A percentile compares a stretch with the other conserved stretches of the same genome.
phyloP scores from a whole-genome alignment of 768 basidiomycete species.

The Tulasnella sp. region DNA sequence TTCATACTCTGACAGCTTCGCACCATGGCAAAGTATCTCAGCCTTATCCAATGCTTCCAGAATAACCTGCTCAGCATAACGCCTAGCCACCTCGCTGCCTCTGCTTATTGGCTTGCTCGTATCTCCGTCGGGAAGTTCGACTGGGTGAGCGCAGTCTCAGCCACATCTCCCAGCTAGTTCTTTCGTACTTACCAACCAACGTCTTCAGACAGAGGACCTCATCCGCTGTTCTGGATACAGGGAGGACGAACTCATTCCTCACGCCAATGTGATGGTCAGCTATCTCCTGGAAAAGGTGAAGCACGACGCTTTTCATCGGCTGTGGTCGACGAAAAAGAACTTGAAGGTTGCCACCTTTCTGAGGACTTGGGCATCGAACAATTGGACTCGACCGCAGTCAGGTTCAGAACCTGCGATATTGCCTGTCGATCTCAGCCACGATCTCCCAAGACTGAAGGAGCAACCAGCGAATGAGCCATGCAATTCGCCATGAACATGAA shows the following conservation, averaged over 20 bases:
- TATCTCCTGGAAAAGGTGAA: neutral
- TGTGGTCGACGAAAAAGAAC: neutral
- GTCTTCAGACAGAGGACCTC: neutral
- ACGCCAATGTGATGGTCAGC: neutral
- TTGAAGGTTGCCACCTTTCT: neutral
- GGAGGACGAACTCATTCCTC: neutral
- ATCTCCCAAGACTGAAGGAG: neutral
- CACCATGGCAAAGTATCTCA: neutral
- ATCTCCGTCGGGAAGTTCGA: neutral
- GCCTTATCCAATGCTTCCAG: neutral
- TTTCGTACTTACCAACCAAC: neutral
- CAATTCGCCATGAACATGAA: neutral
- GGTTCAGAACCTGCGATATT: neutral
- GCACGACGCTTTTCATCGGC: neutral
- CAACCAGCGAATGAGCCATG: neutral
- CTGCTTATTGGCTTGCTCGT: neutral
- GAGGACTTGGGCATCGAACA: neutral
- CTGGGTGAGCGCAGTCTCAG: neutral
- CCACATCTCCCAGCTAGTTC: neutral
- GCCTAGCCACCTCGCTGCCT: neutral
- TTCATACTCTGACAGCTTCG: neutral
- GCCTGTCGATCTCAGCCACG: neutral
- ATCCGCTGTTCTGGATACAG: neutral
- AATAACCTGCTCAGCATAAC: neutral
- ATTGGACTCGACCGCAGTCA: neutral